A percentile compares a stretch with the other conserved stretches of the same genome.
Conservation (phyloP, 495 filamentous ascomycete genomes). For the Chaetomium fimeti region DNA sequence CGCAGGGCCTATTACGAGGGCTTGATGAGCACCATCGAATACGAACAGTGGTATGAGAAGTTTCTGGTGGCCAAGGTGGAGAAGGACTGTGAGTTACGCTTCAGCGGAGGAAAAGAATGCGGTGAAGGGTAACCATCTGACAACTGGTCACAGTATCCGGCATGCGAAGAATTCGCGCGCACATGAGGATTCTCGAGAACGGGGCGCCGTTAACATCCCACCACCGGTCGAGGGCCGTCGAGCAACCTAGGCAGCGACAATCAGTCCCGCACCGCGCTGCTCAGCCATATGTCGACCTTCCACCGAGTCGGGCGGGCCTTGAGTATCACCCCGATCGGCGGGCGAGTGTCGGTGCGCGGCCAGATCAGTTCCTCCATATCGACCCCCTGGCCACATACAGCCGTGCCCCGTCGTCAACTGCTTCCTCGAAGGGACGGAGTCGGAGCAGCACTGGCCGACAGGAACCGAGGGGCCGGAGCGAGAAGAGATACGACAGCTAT, state of each 20-base stretch:
- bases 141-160: conserved; percentile 11
- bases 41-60: conserved; percentile 28
- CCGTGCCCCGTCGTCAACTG: conserved; percentile 13
- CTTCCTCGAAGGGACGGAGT: conserved; percentile 9
- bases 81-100: conserved; percentile 24
- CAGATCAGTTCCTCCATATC: conserved; percentile 23
- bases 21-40: conserved; percentile 20
- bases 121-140: neutral
- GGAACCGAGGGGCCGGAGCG: conserved; percentile 7
- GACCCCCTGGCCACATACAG: conserved; percentile 23
- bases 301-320: conserved; percentile 11
- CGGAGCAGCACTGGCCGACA: conserved; percentile 19
- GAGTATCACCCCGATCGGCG: conserved; percentile 19
- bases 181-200: conserved; percentile 24
- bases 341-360: conserved; percentile 19
- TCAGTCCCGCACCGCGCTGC: conserved; percentile 8
- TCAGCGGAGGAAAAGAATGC: neutral
- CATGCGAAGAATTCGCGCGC: conserved; percentile 27
- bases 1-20: conserved; percentile 26
- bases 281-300: conserved; percentile 3
- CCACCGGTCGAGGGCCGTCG: conserved; percentile 20
- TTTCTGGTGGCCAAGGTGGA: conserved; percentile 31
- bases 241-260: conserved; percentile 14
- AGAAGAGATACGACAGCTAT: conserved; percentile 19
- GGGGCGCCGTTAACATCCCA: conserved; percentile 20